Conservation (phyloP, 1,284 basidiomycete genomes). For the Chalciporus piperatoides region DNA sequence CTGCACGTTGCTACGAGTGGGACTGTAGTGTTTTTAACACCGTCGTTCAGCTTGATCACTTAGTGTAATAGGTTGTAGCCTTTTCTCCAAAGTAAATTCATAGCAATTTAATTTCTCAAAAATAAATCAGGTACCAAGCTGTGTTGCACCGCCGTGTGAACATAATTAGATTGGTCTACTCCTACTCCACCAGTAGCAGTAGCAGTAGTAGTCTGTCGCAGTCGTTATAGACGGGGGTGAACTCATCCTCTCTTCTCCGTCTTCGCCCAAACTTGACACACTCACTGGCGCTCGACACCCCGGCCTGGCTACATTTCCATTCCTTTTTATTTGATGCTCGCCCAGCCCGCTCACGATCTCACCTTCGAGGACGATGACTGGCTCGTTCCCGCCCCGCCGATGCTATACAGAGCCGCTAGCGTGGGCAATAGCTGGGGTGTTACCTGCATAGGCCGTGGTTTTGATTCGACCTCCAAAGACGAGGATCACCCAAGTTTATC, state of each 20-base stretch:
- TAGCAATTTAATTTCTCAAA: too few species aligned
- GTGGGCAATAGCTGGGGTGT: conserved; percentile 76
- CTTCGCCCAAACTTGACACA: not conserved
- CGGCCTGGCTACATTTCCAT: not conserved
- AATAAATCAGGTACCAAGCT: not conserved
- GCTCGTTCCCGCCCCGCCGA: conserved; percentile 44
- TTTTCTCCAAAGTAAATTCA: too few species aligned
- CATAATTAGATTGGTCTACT: conserved; percentile 6
- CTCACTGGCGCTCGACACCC: conserved; percentile 3
- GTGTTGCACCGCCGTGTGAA: conserved; percentile 18
- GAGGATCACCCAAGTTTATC: conserved; percentile 26
- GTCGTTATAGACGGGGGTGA: not conserved
- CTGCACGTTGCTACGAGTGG: not conserved
- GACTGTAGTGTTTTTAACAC: too few species aligned
- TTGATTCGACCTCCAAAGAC: conserved; percentile 58
- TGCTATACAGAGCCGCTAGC: conserved; percentile 59
- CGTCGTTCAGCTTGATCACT: too few species aligned
- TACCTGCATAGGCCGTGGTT: conserved; percentile 77
- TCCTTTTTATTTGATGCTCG: conserved; percentile 44
- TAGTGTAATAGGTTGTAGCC: too few species aligned
- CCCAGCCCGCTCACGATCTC: conserved; percentile 55
- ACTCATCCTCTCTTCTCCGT: not conserved
- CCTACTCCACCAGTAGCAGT: too few species aligned
- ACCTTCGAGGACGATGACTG: conserved; percentile 63
- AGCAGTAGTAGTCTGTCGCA: not conserved